Percentiles rank a stretch among this genome's conserved stretches.
These are phyloP conservation scores for Colletotrichum gigasporum DNA, from an alignment of 2,329 filamentous ascomycete genomes.

Conservation along the genomic window DNA sequence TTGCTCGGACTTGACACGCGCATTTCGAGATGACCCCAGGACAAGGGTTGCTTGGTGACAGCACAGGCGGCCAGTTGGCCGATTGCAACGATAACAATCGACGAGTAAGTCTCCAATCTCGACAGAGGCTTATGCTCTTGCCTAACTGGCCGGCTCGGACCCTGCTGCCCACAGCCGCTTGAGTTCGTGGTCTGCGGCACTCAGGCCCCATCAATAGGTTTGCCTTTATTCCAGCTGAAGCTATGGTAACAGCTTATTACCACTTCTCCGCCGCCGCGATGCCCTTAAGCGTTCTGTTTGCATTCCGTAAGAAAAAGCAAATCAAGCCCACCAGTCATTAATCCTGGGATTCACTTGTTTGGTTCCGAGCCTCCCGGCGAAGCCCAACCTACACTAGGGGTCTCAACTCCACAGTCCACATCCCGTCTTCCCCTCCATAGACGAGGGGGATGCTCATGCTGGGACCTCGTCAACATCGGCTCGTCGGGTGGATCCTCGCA, in stretches of 20 bases:
- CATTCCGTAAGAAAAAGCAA: background rate
- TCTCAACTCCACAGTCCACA: constrained; percentile 5
- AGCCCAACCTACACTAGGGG: background rate
- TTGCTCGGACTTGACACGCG: constrained; percentile 11
- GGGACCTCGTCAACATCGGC: background rate
- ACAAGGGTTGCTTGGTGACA: constrained; percentile 21
- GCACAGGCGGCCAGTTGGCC: background rate
- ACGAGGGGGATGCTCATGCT: background rate
- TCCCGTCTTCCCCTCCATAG: background rate
- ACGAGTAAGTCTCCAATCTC: background rate
- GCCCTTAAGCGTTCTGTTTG: background rate
- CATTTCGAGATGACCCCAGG: constrained; percentile 4
- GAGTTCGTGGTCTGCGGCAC: background rate
- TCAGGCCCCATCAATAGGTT: background rate
- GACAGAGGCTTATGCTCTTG: background rate
- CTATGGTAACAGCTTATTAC: constrained; percentile 28
- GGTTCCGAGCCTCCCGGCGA: background rate
- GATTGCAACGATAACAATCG: background rate
- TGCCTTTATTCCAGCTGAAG: constrained; percentile 1
- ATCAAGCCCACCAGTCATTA: background rate
- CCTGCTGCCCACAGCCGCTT: background rate
- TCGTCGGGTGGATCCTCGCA: background rate
- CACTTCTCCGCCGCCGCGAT: background rate
- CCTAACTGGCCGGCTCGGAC: constrained; percentile 5
- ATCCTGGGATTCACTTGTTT: background rate